A percentile compares a stretch with the other conserved stretches of the same genome.
Evolutionary conservation across 345 rosid species (phyloP).

Genomic region (Eucalyptus pumila): DNA sequence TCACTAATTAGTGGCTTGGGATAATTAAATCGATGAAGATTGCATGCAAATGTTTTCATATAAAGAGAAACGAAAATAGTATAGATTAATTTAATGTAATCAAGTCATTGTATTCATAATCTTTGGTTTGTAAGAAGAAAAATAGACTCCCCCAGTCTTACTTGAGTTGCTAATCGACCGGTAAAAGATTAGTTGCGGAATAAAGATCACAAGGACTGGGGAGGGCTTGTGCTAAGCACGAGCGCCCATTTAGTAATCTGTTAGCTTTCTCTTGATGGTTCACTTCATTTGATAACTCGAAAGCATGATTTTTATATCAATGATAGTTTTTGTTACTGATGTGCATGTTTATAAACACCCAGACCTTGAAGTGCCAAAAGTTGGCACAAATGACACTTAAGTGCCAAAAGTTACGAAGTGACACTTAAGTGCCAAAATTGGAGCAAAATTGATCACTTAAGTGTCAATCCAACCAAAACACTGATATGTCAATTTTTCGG

Average conservation of each 20-base stretch:
- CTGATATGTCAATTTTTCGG: rapidly evolving
- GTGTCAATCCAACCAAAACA: rapidly evolving
- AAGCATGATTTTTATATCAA: not conserved
- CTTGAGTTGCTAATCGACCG: not conserved
- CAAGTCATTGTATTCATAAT: not conserved
- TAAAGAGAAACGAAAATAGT: not conserved
- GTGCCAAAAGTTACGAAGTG: rapidly evolving
- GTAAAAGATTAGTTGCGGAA: not conserved
- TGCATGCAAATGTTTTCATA: not conserved
- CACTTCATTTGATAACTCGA: too few relatives aligned
- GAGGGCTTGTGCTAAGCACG: not conserved
- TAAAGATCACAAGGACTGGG: rapidly evolving
- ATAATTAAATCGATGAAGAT: not conserved
- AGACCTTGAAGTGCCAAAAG: too few relatives aligned
- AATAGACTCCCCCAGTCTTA: not conserved
- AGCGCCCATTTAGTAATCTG: rapidly evolving
- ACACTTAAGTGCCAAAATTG: rapidly evolving
- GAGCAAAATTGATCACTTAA: too few relatives aligned
- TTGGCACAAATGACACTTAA: too few relatives aligned
- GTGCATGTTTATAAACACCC: too few relatives aligned
- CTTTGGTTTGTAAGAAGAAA: not conserved
- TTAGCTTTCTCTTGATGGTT: not conserved
- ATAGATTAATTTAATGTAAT: too few relatives aligned
- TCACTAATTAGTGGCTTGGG: not conserved
- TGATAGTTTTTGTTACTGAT: not conserved